Conservation (phyloP, 169 alveolate genomes). For the Plasmodium malariae region DNA sequence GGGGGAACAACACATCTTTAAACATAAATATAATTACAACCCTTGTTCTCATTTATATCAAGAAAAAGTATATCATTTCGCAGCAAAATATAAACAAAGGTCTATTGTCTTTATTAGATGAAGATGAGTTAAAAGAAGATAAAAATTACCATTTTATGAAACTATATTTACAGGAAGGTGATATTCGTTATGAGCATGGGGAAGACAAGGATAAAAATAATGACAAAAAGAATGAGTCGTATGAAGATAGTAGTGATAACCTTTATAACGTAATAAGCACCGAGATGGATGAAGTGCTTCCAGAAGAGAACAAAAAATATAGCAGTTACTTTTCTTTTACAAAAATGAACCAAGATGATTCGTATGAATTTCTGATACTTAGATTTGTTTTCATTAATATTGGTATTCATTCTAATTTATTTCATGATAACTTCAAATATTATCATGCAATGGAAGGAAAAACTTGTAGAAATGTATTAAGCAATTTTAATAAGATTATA, state of each 20-base stretch:
- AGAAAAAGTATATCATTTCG: constrained; percentile 18
- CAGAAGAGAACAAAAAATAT: background rate
- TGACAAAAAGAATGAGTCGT: background rate
- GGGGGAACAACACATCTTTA: background rate
- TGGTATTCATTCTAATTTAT: constrained; percentile 29
- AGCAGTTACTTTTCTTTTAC: constrained; percentile 8
- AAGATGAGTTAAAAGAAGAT: constrained; percentile 30
- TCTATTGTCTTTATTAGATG: background rate
- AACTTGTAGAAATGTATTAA: background rate
- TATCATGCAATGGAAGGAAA: constrained; percentile 6
- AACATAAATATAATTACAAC: constrained; percentile 21
- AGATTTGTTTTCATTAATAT: constrained; percentile 48
- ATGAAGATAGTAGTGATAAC: background rate
- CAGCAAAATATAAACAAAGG: background rate
- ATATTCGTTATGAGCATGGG: background rate
- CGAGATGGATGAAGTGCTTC: background rate
- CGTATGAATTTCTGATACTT: constrained; percentile 43
- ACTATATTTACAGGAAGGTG: constrained; percentile 8
- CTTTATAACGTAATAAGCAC: background rate
- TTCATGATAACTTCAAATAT: constrained; percentile 38
- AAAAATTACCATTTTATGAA: constrained; percentile 32
- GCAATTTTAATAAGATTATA: constrained; percentile 50
- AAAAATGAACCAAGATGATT: constrained; percentile 51
- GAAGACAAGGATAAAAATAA: background rate
- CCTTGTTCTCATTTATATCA: constrained; percentile 22